phyloP scores from a whole-genome alignment of 192 early-diverging fungal genomes.

The Borealophlyctis nickersoniae region DNA sequence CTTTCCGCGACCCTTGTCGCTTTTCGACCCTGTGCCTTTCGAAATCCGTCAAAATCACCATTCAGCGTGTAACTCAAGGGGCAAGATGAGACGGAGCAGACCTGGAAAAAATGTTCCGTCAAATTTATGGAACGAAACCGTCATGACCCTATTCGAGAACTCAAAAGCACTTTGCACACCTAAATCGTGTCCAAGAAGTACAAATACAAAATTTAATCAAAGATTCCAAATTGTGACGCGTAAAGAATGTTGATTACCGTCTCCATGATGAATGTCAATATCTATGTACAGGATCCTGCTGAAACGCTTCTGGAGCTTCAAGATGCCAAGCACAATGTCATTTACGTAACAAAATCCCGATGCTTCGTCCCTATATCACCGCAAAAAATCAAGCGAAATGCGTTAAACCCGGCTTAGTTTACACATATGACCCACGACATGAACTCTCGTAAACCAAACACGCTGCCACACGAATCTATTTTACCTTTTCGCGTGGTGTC shows the following conservation, averaged over 20 bases:
- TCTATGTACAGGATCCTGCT: constrained; percentile 47
- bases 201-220: neutral
- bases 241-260: constrained; percentile 52
- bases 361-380: constrained; percentile 76
- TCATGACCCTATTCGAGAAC: constrained; percentile 30
- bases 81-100: constrained; percentile 9
- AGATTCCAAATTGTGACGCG: neutral
- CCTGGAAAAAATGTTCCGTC: constrained; percentile 40
- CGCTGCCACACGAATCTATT: too few relatives aligned
- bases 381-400: neutral
- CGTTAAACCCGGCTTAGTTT: too few relatives aligned
- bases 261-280: constrained; percentile 86
- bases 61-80: neutral
- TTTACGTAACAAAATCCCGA: constrained; percentile 95
- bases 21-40: constrained; percentile 20
- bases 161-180: constrained; percentile 45
- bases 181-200: too few relatives aligned
- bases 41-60: constrained; percentile 7
- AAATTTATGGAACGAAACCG: constrained; percentile 34
- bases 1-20: constrained; percentile 11
- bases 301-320: constrained; percentile 54
- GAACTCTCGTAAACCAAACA: neutral
- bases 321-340: constrained; percentile 84
- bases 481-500: constrained; percentile 16
- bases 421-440: neutral